Conservation (phyloP, 768 basidiomycete species). For the Candolleomyces eurysporus region DNA sequence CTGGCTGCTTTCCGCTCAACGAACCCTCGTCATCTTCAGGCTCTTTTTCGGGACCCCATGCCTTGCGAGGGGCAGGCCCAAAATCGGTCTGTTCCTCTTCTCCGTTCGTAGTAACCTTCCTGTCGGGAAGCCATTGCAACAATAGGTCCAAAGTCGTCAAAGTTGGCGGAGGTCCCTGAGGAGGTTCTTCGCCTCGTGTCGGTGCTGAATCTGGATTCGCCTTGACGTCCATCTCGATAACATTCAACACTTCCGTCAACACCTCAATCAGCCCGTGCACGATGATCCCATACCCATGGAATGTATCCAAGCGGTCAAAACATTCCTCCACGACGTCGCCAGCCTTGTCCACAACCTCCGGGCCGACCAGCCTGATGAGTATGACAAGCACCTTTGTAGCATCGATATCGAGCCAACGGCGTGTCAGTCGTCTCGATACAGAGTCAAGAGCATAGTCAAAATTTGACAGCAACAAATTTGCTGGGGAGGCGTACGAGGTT, state of each 20-base stretch:
- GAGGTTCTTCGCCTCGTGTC: slow-evolving; percentile 11
- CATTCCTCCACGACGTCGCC: slow-evolving; percentile 96
- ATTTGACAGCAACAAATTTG: slow-evolving; percentile 88
- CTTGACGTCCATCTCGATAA: slow-evolving; percentile 58
- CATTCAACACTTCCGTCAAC: slow-evolving; percentile 78
- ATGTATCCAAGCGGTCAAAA: slow-evolving; percentile 94
- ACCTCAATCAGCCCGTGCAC: slow-evolving; percentile 89
- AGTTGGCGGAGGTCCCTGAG: slow-evolving; percentile 20
- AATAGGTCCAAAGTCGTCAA: slow-evolving; percentile 47
- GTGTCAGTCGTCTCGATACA: slow-evolving; percentile 78
- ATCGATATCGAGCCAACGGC: slow-evolving; percentile 79
- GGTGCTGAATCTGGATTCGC: slow-evolving; percentile 16
- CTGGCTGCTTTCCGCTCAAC: slow-evolving; percentile 10
- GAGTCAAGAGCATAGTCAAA: slow-evolving; percentile 96
- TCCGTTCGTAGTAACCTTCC: slow-evolving; percentile 31
- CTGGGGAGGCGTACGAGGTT: slow-evolving; percentile 85
- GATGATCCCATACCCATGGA: slow-evolving; percentile 85
- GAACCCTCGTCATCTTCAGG: slow-evolving; percentile 22
- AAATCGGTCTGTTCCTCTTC: slow-evolving; percentile 48
- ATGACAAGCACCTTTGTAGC: slow-evolving; percentile 87
- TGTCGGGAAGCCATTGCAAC: slow-evolving; percentile 61
- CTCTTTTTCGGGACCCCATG: slow-evolving; percentile 47
- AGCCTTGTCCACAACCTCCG: slow-evolving; percentile 83
- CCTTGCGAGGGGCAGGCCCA: slow-evolving; percentile 55
- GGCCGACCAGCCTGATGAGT: slow-evolving; percentile 84